Evolutionary conservation across 2,329 filamentous ascomycete genomes (phyloP), one percentile per base, ranked within the genome.

Genomic region (Septoria linicola): DNA sequence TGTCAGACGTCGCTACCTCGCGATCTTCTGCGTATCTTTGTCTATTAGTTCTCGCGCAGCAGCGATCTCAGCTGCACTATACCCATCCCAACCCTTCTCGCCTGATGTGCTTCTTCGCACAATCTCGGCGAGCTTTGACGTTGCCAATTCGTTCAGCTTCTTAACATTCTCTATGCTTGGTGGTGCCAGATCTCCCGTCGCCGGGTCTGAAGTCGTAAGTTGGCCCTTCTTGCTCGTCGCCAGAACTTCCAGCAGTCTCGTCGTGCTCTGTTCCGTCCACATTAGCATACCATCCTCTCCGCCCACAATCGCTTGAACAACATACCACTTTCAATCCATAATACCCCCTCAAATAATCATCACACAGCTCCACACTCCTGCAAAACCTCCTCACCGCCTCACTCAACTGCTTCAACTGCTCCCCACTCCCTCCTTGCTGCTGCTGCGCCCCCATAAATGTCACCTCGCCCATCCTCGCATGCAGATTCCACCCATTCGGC

Each of bases 401-500:
- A 36, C 80, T 76, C 48, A 93, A 73, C 62, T 81, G 75, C 66
- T 78, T 73, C 51, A 68, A 50, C 36, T 68, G 58, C 37, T 66
- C 64, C 11, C 69, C 72, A 21, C 66, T 63, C 30, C 60, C 63
- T 27, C 70, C 64, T 40, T 71, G 52, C 59, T 53, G 31, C 16
- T 32, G 60, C 7, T 61, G 60, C 4, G 71, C 70, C 27, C 84
- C 82, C 73, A 95, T 83, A 67, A 89, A 89, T 34, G 87, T 76
- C 25, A 95, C 73, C 70, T 97, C 93, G 13, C 90, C 93, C 20
- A 96, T 72, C 41, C 87, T 83, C 42, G 91, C 91, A 69, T 96
- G 90, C 58, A 95, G 82, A 87, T 95, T 97, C 91, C 93, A 99
- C 16, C 92, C 89, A 73, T 96, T 95, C 3, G 93, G 92, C 46